Evolutionary conservation across 1,284 basidiomycete genomes (phyloP).

Genomic region (Ganoderma lucidum): DNA sequence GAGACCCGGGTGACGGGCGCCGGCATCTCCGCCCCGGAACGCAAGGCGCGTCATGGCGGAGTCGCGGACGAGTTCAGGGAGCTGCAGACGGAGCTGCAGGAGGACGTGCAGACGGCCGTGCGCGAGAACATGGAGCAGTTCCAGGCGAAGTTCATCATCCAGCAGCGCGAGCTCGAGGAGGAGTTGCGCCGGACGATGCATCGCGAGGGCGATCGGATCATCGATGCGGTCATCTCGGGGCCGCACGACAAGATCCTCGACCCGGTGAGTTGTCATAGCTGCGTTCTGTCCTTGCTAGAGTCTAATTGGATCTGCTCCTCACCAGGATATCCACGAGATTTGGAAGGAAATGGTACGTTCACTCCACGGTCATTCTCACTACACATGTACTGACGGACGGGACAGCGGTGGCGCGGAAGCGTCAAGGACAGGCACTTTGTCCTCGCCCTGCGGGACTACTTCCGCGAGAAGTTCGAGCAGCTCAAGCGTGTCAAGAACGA

Average conservation of each 20-base stretch:
- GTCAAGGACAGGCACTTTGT: constrained; percentile 16
- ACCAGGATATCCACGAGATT: constrained; percentile 27
- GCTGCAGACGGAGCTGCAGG: constrained; percentile 27
- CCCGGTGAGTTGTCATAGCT: constrained; percentile 15
- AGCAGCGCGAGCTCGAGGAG: constrained; percentile 32
- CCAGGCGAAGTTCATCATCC: constrained; percentile 37
- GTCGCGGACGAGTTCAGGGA: constrained; percentile 9
- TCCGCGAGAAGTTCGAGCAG: constrained; percentile 28
- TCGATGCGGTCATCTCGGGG: constrained; percentile 25
- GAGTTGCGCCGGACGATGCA: constrained; percentile 25
- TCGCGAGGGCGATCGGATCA: constrained; percentile 31
- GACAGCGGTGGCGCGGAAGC: constrained; percentile 14
- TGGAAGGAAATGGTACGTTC: constrained; percentile 42
- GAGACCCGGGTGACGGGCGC: neutral
- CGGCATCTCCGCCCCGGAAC: neutral
- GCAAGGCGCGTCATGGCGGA: neutral
- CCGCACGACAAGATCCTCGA: constrained; percentile 37
- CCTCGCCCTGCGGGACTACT: constrained; percentile 37
- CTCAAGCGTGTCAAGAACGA: neutral
- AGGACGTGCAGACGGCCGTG: constrained; percentile 26
- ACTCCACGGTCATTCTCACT: too few species aligned
- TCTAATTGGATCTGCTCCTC: neutral
- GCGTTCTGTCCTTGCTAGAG: neutral
- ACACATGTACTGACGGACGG: neutral
- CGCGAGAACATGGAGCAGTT: constrained; percentile 35